Conservation (phyloP, 2,329 filamentous ascomycete genomes). For the Cordyceps javanica region DNA sequence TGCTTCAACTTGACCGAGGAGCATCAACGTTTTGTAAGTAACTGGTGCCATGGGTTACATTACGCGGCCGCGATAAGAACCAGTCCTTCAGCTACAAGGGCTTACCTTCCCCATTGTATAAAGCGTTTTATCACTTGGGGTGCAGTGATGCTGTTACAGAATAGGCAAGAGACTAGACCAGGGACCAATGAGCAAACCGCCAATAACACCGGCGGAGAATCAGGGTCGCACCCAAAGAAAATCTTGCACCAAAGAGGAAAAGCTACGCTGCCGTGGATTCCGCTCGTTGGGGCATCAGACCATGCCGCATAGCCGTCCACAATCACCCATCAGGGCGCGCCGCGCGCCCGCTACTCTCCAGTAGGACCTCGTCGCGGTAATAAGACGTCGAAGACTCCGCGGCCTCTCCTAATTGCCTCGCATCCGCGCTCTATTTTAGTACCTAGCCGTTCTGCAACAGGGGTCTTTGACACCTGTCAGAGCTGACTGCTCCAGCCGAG, state of each 20-base stretch:
- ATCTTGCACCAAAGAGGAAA: not conserved
- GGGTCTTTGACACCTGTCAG: no score
- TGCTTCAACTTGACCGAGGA: not conserved
- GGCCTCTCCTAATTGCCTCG: no score
- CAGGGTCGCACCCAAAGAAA: not conserved
- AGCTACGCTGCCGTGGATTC: not conserved
- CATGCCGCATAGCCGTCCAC: conserved; percentile 3
- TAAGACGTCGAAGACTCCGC: no score
- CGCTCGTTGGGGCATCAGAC: not conserved
- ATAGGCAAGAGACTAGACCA: conserved; percentile 6
- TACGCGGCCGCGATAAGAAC: not conserved
- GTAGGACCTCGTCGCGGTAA: not conserved
- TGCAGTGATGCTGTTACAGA: not conserved
- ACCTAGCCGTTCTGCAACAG: no score
- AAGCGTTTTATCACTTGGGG: not conserved
- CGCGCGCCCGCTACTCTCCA: no score
- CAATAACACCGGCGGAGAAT: not conserved
- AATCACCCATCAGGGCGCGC: not conserved
- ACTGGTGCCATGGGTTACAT: not conserved
- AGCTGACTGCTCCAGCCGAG: no score
- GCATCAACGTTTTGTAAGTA: not conserved
- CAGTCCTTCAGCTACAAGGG: not conserved
- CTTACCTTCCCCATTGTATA: not conserved
- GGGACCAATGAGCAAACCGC: not conserved
- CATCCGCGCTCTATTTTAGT: no score